Percentiles rank a stretch among this genome's conserved stretches.
Conservation (phyloP, 108 stramenopile genomes). For the Cyclotella choctawhatcheeana region DNA sequence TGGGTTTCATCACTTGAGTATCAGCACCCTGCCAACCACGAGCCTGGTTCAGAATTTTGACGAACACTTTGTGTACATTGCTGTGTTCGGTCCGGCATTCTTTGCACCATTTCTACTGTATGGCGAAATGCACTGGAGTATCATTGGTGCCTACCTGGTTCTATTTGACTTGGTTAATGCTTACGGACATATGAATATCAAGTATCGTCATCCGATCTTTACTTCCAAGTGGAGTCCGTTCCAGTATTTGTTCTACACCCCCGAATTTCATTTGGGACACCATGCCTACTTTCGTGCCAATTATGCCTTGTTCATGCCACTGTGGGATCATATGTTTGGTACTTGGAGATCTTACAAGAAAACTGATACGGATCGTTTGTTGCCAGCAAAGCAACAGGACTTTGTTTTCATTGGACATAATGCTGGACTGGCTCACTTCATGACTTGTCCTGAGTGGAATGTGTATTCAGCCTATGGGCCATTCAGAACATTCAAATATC, state of each 20-base stretch:
- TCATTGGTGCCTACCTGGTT: conserved; percentile 65
- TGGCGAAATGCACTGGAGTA: conserved; percentile 61
- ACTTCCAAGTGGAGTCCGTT: conserved; percentile 68
- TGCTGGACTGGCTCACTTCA: conserved; percentile 67
- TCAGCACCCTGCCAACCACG: conserved; percentile 66
- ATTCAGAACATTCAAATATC: conserved; percentile 55
- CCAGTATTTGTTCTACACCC: conserved; percentile 72
- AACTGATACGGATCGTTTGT: conserved; percentile 49
- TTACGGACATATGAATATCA: conserved; percentile 71
- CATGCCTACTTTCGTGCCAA: conserved; percentile 75
- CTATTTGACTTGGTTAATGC: conserved; percentile 68
- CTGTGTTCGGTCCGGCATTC: conserved; percentile 74
- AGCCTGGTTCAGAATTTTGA: conserved; percentile 74
- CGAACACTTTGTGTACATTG: conserved; percentile 77
- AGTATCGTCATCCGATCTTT: conserved; percentile 56
- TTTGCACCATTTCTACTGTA: conserved; percentile 42
- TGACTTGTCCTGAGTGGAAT: conserved; percentile 68
- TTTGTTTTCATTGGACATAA: conserved; percentile 79
- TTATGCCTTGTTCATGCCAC: conserved; percentile 71
- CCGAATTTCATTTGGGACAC: conserved; percentile 77
- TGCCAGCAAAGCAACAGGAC: conserved; percentile 64
- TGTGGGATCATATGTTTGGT: conserved; percentile 73
- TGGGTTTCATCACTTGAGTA: conserved; percentile 75
- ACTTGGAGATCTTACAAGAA: conserved; percentile 64
- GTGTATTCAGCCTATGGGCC: conserved; percentile 65